Base-by-base conservation (phyloP, 768 basidiomycete genomes). In the Suillus placidus region DNA sequence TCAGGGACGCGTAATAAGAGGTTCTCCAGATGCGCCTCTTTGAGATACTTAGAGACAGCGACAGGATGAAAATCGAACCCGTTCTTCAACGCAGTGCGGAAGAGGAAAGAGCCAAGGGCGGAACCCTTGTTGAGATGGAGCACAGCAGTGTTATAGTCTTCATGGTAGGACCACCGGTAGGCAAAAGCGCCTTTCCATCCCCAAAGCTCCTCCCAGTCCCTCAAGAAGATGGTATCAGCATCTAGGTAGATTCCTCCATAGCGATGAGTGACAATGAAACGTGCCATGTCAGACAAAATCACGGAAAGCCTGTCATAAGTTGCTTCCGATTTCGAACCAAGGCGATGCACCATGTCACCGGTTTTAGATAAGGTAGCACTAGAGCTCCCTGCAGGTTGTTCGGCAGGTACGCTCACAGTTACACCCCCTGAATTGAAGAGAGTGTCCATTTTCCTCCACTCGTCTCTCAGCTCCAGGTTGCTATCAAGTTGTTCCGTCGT, bases 201-300 rank as follows among this genome's bases (percentile, higher is more conserved):
- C 93, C 94, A 97, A 4, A 97, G 83, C 73, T 97, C 95, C 77
- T 97, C 95, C 96, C 96, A 97, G 74, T 97, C 95, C 30, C 95
- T 88, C 18, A 97, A 82, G 69, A 98, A 84, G 71, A 98, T 85
- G 4, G 94, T 96, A 73, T 97, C 96, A 4, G 96, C 94, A 71
- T 97, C 96, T 61, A 98, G 86, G 73, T 97, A 97, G 66, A 95
- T 90, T 3, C 96, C 96, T 30, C 96, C 96, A 73, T 92, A 97
- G 8, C 94, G 90, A 76, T 97, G 93, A 62, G 92, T 94, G 13
- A 98, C 83, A 60, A 97, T 88, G 79, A 97, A 98, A n/a, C 96
- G 91, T 26, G 94, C 96, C 90, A 97, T 93, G 77, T 97, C 95
- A 10, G 94, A 95, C 42, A 97, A 83, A 68, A 97, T 95, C 74